phyloP scores from a whole-genome alignment of 2,329 filamentous ascomycete species.

The Colletotrichum sp. region DNA sequence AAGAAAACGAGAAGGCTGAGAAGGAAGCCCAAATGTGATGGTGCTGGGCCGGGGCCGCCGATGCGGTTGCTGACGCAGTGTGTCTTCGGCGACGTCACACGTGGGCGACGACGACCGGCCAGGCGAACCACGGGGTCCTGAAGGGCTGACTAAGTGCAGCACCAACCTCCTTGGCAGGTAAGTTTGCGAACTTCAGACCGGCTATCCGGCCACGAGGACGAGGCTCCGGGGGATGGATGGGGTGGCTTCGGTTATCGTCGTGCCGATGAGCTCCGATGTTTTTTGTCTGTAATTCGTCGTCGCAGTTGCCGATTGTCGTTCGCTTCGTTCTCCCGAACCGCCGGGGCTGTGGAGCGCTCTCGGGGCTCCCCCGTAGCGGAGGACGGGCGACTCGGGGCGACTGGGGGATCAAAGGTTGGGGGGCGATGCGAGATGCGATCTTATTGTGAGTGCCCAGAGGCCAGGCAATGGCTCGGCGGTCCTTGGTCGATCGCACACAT shows the following conservation, averaged over 20 bases:
- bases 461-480: background rate
- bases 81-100: slow-evolving; percentile 18
- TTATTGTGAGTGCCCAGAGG: background rate
- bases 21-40: background rate
- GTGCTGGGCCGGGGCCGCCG: slow-evolving; percentile 8
- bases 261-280: background rate
- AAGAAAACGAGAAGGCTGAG: background rate
- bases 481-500: background rate
- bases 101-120: slow-evolving; percentile 1
- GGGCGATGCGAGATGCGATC: background rate
- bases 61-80: slow-evolving; percentile 18
- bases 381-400: background rate
- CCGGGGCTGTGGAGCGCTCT: background rate
- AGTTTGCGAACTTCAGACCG: background rate
- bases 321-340: background rate
- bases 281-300: background rate
- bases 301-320: background rate
- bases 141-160: slow-evolving; percentile 9
- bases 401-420: background rate
- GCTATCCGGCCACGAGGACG: background rate
- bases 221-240: background rate
- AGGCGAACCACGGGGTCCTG: background rate
- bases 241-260: background rate
- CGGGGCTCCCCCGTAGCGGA: background rate
- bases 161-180: background rate